A percentile compares a stretch with the other conserved stretches of the same genome.
Evolutionary conservation across 495 filamentous ascomycete genomes (phyloP).

Genomic region (Lasiosphaeria ovina): DNA sequence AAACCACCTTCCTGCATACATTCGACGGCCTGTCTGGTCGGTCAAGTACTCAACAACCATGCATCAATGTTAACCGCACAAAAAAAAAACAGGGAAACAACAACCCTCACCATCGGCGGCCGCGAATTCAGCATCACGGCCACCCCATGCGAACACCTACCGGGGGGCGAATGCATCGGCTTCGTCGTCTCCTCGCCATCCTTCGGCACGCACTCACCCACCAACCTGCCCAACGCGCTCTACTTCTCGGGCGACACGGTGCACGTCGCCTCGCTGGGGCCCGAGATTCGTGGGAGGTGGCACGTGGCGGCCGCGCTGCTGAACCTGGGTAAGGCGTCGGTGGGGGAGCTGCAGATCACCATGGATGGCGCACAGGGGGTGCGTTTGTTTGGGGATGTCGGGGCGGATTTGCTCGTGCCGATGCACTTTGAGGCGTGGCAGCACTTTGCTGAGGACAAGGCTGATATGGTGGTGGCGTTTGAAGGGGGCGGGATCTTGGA

Average conservation of each 20-base stretch:
- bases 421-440: constrained; percentile 55
- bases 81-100: constrained; percentile 14
- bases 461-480: constrained; percentile 51
- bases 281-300: constrained; percentile 29
- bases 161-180: constrained; percentile 48
- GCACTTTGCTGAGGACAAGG: constrained; percentile 44
- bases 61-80: not conserved
- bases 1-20: constrained; percentile 17
- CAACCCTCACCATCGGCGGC: constrained; percentile 21
- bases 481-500: constrained; percentile 58
- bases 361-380: constrained; percentile 50
- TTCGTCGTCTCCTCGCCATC: constrained; percentile 42
- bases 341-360: constrained; percentile 43
- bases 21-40: not conserved
- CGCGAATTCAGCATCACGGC: constrained; percentile 50
- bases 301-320: constrained; percentile 39
- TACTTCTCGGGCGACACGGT: constrained; percentile 58
- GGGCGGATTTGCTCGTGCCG: constrained; percentile 48
- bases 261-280: constrained; percentile 44
- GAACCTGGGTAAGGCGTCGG: constrained; percentile 38
- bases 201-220: constrained; percentile 36
- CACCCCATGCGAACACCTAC: constrained; percentile 47
- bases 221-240: constrained; percentile 49
- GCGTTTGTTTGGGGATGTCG: constrained; percentile 40
- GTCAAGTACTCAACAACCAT: not conserved